Conservation (phyloP, 208 protist species). For the Endotrypanum monterogeii region DNA sequence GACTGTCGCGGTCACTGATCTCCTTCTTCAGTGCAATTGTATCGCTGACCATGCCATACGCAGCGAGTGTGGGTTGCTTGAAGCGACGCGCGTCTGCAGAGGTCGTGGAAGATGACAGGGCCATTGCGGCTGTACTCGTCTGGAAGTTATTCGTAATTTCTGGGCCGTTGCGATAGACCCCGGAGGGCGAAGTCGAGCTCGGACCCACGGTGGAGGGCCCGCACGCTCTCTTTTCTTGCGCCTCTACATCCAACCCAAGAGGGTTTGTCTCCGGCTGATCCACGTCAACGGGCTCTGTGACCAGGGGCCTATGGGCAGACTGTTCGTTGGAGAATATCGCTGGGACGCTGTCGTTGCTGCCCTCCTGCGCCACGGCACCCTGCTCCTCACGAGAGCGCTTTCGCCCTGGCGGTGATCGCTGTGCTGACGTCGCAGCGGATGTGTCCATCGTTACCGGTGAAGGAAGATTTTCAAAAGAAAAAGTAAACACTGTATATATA, state of each 20-base stretch:
- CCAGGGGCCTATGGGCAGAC: constrained; percentile 8
- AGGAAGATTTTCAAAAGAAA: not conserved
- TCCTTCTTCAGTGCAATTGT: constrained; percentile 54
- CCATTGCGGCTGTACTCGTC: not conserved
- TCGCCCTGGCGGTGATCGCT: constrained; percentile 7
- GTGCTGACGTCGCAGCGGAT: not conserved
- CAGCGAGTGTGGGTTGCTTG: constrained; percentile 64
- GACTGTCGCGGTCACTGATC: constrained; percentile 46
- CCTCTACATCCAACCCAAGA: not conserved
- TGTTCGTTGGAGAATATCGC: constrained; percentile 18
- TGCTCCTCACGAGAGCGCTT: constrained; percentile 17
- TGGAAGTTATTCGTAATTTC: not conserved
- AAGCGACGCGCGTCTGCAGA: constrained; percentile 31
- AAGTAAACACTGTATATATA: not conserved
- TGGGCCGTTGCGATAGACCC: not conserved
- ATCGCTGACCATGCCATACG: constrained; percentile 66
- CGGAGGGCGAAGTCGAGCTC: not conserved
- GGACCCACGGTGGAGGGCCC: not conserved
- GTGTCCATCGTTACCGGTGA: constrained; percentile 4
- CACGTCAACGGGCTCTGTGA: constrained; percentile 22
- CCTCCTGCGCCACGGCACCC: not conserved
- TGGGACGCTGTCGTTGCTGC: constrained; percentile 20
- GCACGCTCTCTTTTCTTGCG: not conserved
- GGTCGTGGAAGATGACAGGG: constrained; percentile 2
- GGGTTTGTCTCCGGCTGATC: constrained; percentile 10